Conservation (phyloP, 106 monocot species). For the Dendrobium catenatum region DNA sequence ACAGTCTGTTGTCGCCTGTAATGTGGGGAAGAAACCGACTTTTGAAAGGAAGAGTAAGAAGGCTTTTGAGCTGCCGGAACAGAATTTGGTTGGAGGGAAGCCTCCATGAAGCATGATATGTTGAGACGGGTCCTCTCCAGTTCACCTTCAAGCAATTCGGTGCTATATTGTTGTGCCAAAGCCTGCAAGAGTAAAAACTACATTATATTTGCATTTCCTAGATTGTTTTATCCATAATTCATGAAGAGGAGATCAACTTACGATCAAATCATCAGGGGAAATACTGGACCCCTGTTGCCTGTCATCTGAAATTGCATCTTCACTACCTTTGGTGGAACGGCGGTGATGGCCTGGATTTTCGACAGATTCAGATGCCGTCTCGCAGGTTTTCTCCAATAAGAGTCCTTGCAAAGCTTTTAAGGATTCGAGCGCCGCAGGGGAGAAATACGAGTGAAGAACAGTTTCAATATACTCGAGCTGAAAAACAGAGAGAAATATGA, state of each 20-base stretch:
- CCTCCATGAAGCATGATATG: constrained; percentile 7
- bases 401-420: constrained; percentile 58
- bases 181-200: constrained; percentile 27
- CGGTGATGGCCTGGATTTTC: constrained; percentile 84
- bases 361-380: constrained; percentile 46
- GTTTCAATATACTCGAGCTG: constrained; percentile 98
- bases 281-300: constrained; percentile 38
- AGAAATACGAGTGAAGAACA: constrained; percentile 73
- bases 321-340: constrained; percentile 86
- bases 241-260: constrained; percentile 23
- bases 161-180: constrained; percentile 65
- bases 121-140: constrained; percentile 96
- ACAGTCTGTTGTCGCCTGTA: constrained; percentile 47
- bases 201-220: no score
- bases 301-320: constrained; percentile 84
- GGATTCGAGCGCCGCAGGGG: constrained; percentile 68
- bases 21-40: constrained; percentile 38
- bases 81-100: constrained; percentile 37
- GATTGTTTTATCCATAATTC: no score
- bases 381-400: constrained; percentile 74
- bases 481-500: constrained; percentile 4
- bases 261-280: constrained; percentile 94
- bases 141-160: constrained; percentile 69
- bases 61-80: constrained; percentile 21
- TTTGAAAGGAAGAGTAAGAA: constrained; percentile 28